Evolutionary conservation across 2,329 filamentous ascomycete genomes (phyloP), one percentile per base, ranked within the genome.

Genomic region (Aquanectria penicillioides): DNA sequence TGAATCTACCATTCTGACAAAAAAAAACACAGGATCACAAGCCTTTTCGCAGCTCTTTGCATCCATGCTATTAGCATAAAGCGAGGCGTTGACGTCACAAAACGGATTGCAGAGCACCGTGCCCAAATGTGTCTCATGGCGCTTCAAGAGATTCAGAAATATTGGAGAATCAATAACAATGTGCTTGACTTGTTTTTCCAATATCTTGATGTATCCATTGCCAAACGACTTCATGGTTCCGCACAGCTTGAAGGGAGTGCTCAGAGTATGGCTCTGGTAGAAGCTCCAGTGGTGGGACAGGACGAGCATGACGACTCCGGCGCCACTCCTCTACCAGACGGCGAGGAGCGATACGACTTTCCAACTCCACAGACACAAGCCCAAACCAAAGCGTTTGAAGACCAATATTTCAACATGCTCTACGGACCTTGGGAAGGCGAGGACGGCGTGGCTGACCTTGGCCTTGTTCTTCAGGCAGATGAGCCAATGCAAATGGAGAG

Each of bases 111-210:
- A 22, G 74, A 76, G 48, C 73, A 77, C 56, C 69, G 75, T 15
- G 75, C 75, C 1, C 74, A 76, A 28, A 72, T 76, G 59, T 77
- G 74, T 31, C 73, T 77, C 2, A 62, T 77, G 3, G 74, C 74
- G 4, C 67, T 78, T 2, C 72, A 76, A 34, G 75, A 77, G 59
- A 69, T 77, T 0, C 74, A 77, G 22, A 75, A 76, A n/a, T 77
- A 76, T 62, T 77, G 75, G 75, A 66, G 73, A 15, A 75, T 77
- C 57, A 78, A 78, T 66, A 77, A 75, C 61, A 75, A 74, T 28
- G 66, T 77, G 1, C 68, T 78, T 6, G 75, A 78, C 20, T 59
- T 77, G 6, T 77, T 77, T 23, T 62, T 77, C 0, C 74, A 73
- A 20, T 77, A 77, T 4, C 71, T 77, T 6, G 75, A 77, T 51